Percentiles rank a stretch among this genome's conserved stretches.
phyloP scores from a whole-genome alignment of 495 filamentous ascomycete species.

The Platismatia glauca region DNA sequence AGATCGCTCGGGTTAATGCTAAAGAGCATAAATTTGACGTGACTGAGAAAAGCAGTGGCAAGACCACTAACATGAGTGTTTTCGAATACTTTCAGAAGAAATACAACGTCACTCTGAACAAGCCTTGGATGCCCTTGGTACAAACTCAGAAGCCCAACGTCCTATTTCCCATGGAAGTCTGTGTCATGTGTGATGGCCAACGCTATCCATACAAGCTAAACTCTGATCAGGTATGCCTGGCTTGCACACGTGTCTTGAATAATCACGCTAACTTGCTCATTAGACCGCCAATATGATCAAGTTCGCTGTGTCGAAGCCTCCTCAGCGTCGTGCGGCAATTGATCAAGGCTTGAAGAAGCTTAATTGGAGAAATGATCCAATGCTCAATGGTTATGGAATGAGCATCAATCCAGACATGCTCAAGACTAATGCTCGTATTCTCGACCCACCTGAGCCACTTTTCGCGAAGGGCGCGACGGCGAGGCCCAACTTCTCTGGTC shows the following conservation, averaged over 20 bases:
- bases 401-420: slow-evolving; percentile 53
- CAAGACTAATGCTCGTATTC: slow-evolving; percentile 57
- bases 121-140: slow-evolving; percentile 57
- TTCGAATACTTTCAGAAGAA: slow-evolving; percentile 56
- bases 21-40: slow-evolving; percentile 49
- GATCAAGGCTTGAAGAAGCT: slow-evolving; percentile 55
- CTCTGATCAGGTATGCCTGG: slow-evolving; percentile 37
- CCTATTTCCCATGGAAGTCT: slow-evolving; percentile 70
- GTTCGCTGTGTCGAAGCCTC: slow-evolving; percentile 62
- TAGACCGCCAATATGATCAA: slow-evolving; percentile 78
- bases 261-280: not conserved
- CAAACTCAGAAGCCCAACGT: slow-evolving; percentile 56
- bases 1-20: slow-evolving; percentile 47
- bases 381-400: slow-evolving; percentile 60
- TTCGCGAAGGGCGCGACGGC: slow-evolving; percentile 45
- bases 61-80: slow-evolving; percentile 39
- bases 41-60: slow-evolving; percentile 41
- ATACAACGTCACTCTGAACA: slow-evolving; percentile 51
- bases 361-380: slow-evolving; percentile 57
- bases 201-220: slow-evolving; percentile 73
- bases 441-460: slow-evolving; percentile 58
- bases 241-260: not conserved
- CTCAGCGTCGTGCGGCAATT: slow-evolving; percentile 52
- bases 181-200: slow-evolving; percentile 55
- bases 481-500: slow-evolving; percentile 52